Evolutionary conservation across 192 early-diverging fungal genomes (phyloP).

Genomic region (Thamnidium elegans): DNA sequence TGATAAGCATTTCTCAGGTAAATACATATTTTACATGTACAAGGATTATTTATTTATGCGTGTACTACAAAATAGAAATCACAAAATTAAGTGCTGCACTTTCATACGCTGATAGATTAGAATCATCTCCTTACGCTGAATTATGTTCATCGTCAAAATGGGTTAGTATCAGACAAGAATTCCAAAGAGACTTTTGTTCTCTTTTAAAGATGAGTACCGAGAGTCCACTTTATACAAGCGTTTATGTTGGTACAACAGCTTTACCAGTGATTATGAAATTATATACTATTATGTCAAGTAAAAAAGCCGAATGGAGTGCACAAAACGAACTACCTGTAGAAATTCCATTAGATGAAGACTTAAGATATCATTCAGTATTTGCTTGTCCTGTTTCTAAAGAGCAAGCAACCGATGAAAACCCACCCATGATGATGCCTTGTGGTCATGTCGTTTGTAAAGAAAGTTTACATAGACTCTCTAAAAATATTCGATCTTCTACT

Average conservation of each 20-base stretch:
- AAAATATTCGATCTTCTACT: conserved; percentile 56
- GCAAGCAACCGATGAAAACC: conserved; percentile 87
- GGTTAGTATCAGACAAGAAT: conserved; percentile 59
- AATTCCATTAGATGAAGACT: conserved; percentile 80
- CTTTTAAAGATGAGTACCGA: conserved; percentile 69
- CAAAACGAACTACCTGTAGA: conserved; percentile 91
- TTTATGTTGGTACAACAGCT: conserved; percentile 80
- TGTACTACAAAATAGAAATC: conserved; percentile 38
- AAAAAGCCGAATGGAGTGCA: conserved; percentile 86
- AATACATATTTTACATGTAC: neutral
- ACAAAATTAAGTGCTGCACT: conserved; percentile 43
- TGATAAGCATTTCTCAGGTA: conserved; percentile 63
- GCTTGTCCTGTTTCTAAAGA: conserved; percentile 97
- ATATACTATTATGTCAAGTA: conserved; percentile 82
- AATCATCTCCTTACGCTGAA: conserved; percentile 41
- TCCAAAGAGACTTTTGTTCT: conserved; percentile 78
- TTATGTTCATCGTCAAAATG: conserved; percentile 39
- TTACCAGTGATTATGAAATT: conserved; percentile 93
- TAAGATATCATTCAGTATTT: conserved; percentile 94
- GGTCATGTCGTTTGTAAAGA: conserved; percentile 96
- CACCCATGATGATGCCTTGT: conserved; percentile 97
- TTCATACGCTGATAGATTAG: conserved; percentile 20
- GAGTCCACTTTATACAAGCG: conserved; percentile 69
- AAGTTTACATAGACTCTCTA: conserved; percentile 77
- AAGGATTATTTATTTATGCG: neutral